Percentiles rank a stretch among this genome's conserved stretches.
phyloP scores from a whole-genome alignment of 331 rosid genomes.

The Cucumis variabilis region DNA sequence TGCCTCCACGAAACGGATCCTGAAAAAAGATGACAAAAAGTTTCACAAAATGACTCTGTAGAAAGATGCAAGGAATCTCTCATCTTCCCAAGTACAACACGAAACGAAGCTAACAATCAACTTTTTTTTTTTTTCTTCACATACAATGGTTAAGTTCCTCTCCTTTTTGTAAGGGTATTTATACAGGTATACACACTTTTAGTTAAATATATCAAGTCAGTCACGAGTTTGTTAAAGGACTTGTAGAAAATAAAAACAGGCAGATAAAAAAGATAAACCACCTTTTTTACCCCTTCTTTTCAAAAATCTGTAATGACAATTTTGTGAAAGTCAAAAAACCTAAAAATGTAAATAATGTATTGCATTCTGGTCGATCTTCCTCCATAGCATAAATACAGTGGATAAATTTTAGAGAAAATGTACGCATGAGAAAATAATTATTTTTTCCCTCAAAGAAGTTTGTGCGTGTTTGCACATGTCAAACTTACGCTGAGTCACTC shows the following conservation, averaged over 20 bases:
- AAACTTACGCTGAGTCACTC: not conserved
- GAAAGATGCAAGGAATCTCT: not conserved
- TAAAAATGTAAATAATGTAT: not conserved
- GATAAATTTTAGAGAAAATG: not conserved
- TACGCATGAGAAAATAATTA: not conserved
- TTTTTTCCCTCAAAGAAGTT: not conserved
- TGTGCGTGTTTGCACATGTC: not conserved
- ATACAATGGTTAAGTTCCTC: not conserved
- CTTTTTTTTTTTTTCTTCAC: not conserved
- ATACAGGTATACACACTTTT: not conserved
- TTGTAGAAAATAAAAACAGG: not conserved
- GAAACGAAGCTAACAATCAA: not conserved
- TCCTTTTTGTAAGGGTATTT: not conserved
- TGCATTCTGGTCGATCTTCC: not conserved
- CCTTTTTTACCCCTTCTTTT: not conserved
- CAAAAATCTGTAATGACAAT: not conserved
- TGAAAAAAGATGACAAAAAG: constrained; percentile 36
- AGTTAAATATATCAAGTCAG: not conserved
- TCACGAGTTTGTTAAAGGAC: not conserved
- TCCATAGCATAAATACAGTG: not conserved
- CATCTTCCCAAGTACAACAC: constrained; percentile 5
- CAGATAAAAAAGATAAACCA: not conserved
- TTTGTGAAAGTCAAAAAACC: not conserved
- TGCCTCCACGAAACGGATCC: constrained; percentile 98
- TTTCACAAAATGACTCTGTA: not conserved